Base-by-base conservation (phyloP, 2,329 filamentous ascomycete species). In the Westerdykella aurantiaca region DNA sequence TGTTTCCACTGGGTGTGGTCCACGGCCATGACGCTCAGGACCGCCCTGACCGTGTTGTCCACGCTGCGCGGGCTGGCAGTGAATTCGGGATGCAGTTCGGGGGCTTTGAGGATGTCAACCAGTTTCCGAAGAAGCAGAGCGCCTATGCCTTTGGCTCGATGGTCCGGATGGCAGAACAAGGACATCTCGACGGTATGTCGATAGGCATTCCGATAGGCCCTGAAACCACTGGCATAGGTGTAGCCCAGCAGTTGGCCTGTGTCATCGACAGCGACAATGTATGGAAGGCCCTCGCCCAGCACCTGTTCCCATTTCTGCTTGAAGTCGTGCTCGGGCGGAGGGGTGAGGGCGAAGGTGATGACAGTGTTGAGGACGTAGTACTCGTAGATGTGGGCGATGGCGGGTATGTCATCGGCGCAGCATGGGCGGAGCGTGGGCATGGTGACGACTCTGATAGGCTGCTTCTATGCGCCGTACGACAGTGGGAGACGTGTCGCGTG, bases 171-270 rank as follows among this genome's bases (percentile, higher is more conserved):
- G 38, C 69, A 60, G 44, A 69, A 70, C 11, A 72, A 50, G 1
- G 60, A 61, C 6, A 71, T 50, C 46, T 72, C 69, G 7, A 69
- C 69, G 0, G 69, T 69, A 6, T 68, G 59, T 11, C 58, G 63
- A 46, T 71, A 72, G 1, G 64, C 64, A 16, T 63, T 49, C 53
- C 67, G 56, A 21, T 54, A 51, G 5, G 57, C 61, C 3, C 67
- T 60, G 43, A 68, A 72, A 2, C 61, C 59, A 5, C 60, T 60
- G 21, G 62, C 56, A 31, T 61, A 70, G 23, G 58, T 48, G 44
- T 66, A 72, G 17, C 68, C 68, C 10, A 67, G 42, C 2, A 68
- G 50, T 4, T 52, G 34, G 38, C 35, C 47, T 40, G 45, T 46
- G 29, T 34, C 46, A 25, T 63, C 51, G 6, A 67, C 57, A 3